A percentile compares a stretch with the other conserved stretches of the same genome.
phyloP scores from a whole-genome alignment of 176 grass and related monocot genomes.

The Cenchrus purpureus region DNA sequence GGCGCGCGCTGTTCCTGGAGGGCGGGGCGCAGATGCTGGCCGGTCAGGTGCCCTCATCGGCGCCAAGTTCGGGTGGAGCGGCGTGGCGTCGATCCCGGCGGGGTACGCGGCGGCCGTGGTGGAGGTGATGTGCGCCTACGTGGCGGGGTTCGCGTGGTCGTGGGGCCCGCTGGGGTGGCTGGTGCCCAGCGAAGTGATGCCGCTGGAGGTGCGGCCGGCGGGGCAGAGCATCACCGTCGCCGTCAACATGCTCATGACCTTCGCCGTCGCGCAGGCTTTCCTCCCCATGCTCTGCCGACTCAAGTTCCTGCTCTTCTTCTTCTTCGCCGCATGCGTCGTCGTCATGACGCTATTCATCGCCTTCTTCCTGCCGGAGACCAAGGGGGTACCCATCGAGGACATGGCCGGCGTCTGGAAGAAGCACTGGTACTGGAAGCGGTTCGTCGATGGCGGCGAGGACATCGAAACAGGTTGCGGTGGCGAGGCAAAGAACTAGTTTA shows the following conservation, averaged over 20 bases:
- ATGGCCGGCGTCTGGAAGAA: slow-evolving; percentile 82
- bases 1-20: slow-evolving; percentile 46
- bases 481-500: too few relatives aligned
- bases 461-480: slow-evolving; percentile 29
- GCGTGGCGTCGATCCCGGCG: slow-evolving; percentile 68
- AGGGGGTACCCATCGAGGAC: slow-evolving; percentile 93
- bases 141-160: slow-evolving; percentile 93
- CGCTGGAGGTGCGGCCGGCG: slow-evolving; percentile 90
- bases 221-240: slow-evolving; percentile 96
- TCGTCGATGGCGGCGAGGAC: slow-evolving; percentile 66
- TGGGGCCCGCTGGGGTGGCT: slow-evolving; percentile 97
- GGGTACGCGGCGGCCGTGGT: slow-evolving; percentile 73
- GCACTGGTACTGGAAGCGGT: slow-evolving; percentile 91
- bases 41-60: slow-evolving; percentile 61
- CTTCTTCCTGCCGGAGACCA: slow-evolving; percentile 87
- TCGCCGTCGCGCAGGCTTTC: slow-evolving; percentile 87
- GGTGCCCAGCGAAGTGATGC: slow-evolving; percentile 98
- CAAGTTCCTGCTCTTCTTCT: slow-evolving; percentile 96
- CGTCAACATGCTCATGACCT: slow-evolving; percentile 94
- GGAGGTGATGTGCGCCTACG: slow-evolving; percentile 89
- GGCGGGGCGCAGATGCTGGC: slow-evolving; percentile 43
- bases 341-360: slow-evolving; percentile 82
- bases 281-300: slow-evolving; percentile 89
- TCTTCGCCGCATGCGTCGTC: slow-evolving; percentile 87
- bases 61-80: slow-evolving; percentile 75